phyloP scores from a whole-genome alignment of 1,284 basidiomycete species.

The Volvariella surrecta region DNA sequence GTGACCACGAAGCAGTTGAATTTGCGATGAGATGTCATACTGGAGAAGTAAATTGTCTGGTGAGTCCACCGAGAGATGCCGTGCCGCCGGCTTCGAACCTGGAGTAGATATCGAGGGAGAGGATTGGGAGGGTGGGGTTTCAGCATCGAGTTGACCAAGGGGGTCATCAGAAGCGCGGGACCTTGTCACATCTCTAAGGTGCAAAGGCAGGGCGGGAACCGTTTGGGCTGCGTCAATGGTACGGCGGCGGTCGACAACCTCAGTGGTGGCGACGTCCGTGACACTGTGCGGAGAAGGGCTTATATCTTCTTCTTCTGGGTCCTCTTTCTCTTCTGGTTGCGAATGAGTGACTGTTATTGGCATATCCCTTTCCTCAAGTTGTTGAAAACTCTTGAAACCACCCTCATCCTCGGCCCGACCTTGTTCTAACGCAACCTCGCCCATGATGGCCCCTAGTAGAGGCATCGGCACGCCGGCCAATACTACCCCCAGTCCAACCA shows the following conservation, averaged over 20 bases:
- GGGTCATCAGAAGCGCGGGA: constrained; percentile 63
- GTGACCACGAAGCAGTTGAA: constrained; percentile 75
- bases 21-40: constrained; percentile 63
- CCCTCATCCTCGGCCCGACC: constrained; percentile 55
- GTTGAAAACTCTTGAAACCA: constrained; percentile 40
- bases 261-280: neutral
- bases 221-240: constrained; percentile 59
- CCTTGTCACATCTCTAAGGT: constrained; percentile 39
- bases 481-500: constrained; percentile 84
- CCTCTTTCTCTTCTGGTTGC: constrained; percentile 18
- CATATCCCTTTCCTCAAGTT: constrained; percentile 31
- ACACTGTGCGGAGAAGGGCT: neutral
- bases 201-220: constrained; percentile 58
- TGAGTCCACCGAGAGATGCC: constrained; percentile 13
- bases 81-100: constrained; percentile 31
- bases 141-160: constrained; percentile 55
- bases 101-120: constrained; percentile 55
- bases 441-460: constrained; percentile 59
- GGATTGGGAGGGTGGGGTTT: constrained; percentile 49
- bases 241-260: constrained; percentile 28
- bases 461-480: constrained; percentile 79
- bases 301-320: constrained; percentile 18
- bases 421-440: constrained; percentile 85
- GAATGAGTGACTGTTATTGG: constrained; percentile 17
- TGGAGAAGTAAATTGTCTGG: constrained; percentile 50